Conservation (phyloP, 495 filamentous ascomycete genomes). For the Immersiella caudata region DNA sequence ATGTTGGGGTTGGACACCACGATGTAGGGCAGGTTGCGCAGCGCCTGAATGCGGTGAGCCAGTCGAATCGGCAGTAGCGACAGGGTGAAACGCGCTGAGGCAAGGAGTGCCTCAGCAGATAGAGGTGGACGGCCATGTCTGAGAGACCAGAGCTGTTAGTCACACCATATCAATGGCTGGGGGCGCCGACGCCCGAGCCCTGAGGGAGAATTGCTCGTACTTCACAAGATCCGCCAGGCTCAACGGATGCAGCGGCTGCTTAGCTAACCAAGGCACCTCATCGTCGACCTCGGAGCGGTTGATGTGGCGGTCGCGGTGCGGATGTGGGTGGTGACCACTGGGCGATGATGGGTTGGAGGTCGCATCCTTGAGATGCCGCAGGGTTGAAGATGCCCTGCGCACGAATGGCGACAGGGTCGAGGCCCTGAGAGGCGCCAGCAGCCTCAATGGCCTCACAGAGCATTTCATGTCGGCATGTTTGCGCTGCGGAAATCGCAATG, state of each 20-base stretch:
- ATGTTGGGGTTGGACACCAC: slow-evolving; percentile 96
- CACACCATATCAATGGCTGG: background rate
- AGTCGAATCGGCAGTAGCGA: slow-evolving; percentile 91
- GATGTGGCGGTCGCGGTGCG: slow-evolving; percentile 7
- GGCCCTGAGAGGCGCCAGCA: slow-evolving; percentile 37
- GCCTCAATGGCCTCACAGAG: slow-evolving; percentile 43
- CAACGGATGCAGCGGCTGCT: slow-evolving; percentile 75
- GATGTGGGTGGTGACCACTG: slow-evolving; percentile 14
- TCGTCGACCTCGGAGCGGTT: slow-evolving; percentile 51
- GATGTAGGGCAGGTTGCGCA: slow-evolving; percentile 94
- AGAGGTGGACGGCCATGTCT: slow-evolving; percentile 92
- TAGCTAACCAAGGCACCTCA: slow-evolving; percentile 76
- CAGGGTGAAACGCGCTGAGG: slow-evolving; percentile 92
- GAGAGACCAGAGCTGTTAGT: background rate
- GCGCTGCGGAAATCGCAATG: slow-evolving; percentile 12
- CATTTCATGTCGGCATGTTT: slow-evolving; percentile 53
- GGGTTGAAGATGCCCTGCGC: slow-evolving; percentile 21
- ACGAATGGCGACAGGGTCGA: slow-evolving; percentile 18
- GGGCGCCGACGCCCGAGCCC: background rate
- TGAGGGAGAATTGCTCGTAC: slow-evolving; percentile 47
- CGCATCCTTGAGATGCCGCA: slow-evolving; percentile 18
- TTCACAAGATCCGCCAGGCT: slow-evolving; percentile 87
- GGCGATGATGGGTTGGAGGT: slow-evolving; percentile 16
- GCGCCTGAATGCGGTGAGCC: slow-evolving; percentile 86
- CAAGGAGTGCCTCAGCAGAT: slow-evolving; percentile 73